These are phyloP conservation scores for Coccomyxa subellipsoidea DNA, from an alignment of 163 green algal species.

Conservation along the genomic window DNA sequence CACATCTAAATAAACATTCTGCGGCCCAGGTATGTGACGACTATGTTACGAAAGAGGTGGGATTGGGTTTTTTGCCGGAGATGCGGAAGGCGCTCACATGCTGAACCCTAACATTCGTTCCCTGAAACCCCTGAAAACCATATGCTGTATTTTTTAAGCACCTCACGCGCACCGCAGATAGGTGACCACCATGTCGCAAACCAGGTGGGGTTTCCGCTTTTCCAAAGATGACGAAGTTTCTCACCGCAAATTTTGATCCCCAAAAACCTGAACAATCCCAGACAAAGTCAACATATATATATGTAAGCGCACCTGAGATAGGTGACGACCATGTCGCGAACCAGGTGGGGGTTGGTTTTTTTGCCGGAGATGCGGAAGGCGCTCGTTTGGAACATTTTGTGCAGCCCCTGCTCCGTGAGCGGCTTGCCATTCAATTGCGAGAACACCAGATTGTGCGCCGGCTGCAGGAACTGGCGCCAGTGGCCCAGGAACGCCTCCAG, in stretches of 20 bases:
- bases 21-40: slow-evolving; percentile 61
- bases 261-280: no score
- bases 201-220: no score
- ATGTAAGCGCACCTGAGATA: slow-evolving; percentile 48
- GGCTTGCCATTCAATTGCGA: slow-evolving; percentile 37
- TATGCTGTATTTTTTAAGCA: no score
- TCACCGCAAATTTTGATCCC: no score
- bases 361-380: slow-evolving; percentile 52
- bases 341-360: slow-evolving; percentile 47
- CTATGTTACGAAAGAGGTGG: slow-evolving; percentile 56
- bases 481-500: slow-evolving; percentile 61
- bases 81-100: slow-evolving; percentile 42
- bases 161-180: no score
- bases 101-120: no score
- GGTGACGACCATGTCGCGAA: slow-evolving; percentile 67
- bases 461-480: slow-evolving; percentile 38
- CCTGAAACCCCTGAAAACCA: no score
- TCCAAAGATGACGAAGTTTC: no score
- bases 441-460: slow-evolving; percentile 55
- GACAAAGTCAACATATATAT: no score
- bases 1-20: no score
- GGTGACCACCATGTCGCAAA: no score
- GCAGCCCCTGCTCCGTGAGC: slow-evolving; percentile 34
- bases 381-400: slow-evolving; percentile 43
- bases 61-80: slow-evolving; percentile 53